Percentiles rank a stretch among this genome's conserved stretches.
Evolutionary conservation across 257 asterid species (phyloP).

Genomic region (Phtheirospermum japonicum): DNA sequence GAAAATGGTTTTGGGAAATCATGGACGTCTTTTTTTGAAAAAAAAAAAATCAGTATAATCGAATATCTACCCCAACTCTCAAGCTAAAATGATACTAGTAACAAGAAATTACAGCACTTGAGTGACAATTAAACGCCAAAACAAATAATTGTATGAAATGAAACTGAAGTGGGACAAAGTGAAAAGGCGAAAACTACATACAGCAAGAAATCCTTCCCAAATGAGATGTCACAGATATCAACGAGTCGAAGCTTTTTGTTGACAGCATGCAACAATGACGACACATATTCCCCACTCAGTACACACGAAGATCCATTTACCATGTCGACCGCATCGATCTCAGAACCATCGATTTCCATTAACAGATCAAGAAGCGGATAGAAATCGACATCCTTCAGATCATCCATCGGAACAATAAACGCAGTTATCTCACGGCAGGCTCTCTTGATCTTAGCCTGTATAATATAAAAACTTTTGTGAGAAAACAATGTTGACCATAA

Average conservation of each 20-base stretch:
- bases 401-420: constrained; percentile 59
- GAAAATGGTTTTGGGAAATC: too few species aligned
- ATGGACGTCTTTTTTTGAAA: too few species aligned
- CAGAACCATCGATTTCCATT: constrained; percentile 61
- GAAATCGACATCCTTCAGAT: constrained; percentile 66
- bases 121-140: constrained; percentile 7
- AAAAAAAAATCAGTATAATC: too few species aligned
- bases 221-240: constrained; percentile 72
- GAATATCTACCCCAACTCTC: too few species aligned
- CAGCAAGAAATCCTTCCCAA: constrained; percentile 81
- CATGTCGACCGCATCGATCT: constrained; percentile 85
- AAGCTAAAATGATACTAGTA: too few species aligned
- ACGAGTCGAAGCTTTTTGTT: constrained; percentile 72
- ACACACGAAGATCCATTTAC: constrained; percentile 62
- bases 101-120: constrained; percentile 14
- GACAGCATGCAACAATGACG: constrained; percentile 61
- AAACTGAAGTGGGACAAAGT: constrained; percentile 13
- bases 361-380: constrained; percentile 63
- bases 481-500: constrained; percentile 9
- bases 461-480: constrained; percentile 14
- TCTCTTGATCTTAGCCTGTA: constrained; percentile 74
- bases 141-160: constrained; percentile 1
- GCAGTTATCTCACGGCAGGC: constrained; percentile 50
- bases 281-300: constrained; percentile 57
- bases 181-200: constrained; percentile 39